Evolutionary conservation across 139 green algal genomes (phyloP), one percentile per base, ranked within the genome.

Genomic region (Chlamydomonas incerta): DNA sequence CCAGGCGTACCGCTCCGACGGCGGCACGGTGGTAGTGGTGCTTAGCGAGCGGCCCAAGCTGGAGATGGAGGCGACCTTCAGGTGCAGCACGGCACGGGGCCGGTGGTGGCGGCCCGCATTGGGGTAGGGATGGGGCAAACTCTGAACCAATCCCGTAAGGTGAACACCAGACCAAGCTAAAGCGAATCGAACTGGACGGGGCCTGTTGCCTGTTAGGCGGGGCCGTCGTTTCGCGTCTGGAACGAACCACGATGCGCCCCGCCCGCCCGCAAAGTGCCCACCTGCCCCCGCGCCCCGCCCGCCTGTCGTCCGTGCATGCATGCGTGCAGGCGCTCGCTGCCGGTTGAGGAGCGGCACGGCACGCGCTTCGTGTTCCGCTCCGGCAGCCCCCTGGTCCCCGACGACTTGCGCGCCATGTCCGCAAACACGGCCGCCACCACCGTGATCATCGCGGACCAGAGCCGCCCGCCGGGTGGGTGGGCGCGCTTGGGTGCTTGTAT

Each of bases 31-130:
- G 74, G 88, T 95, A 41, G 92, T 92, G 67, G 90, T 95, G 60
- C 57, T 95, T 66, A 91, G 72, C 24, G 58, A 88, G 71, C 81
- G 87, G 26, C 72, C 65, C 28, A 95, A 95, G 86, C 83, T 93
- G 52, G 87, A 93, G 77, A 93, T 95, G 92, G 92, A 95, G 86
- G 65, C 74, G 28, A 71, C 85, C 11, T 92, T 93, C 68, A 73
- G 72, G 71, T 74, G 82, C n/a, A n/a, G n/a, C n/a, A n/a, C n/a
- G 67, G 26, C 17, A 46, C 24, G 37, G 28, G 70, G 62, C n/a
- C n/a, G n/a, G n/a, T n/a, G n/a, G n/a, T n/a, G n/a, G n/a, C n/a
- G n/a, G n/a, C n/a, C n/a, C n/a, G n/a, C n/a, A n/a, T n/a, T n/a
- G n/a, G n/a, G n/a, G n/a, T n/a, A n/a, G n/a, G n/a, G n/a, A n/a